Evolutionary conservation across 805 yeast species (phyloP).

Genomic region (Saccharomycopsis sp.): DNA sequence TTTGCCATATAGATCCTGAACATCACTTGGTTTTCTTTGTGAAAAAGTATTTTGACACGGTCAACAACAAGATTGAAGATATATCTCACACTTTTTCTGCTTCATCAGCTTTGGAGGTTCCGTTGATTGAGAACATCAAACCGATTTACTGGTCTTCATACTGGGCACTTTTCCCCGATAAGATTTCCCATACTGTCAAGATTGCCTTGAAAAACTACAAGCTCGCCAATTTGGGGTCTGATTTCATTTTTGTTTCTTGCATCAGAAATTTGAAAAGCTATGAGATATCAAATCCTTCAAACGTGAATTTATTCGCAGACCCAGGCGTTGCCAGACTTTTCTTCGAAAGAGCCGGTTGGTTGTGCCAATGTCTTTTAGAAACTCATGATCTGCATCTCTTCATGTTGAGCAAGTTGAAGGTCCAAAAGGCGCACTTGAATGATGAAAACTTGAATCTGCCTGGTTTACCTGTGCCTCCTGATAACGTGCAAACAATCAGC

Average conservation of each 20-base stretch:
- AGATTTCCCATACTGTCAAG: background rate
- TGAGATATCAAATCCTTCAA: no score
- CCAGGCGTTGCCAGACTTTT: no score
- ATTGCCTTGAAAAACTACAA: background rate
- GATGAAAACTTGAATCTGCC: background rate
- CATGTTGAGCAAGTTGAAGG: background rate
- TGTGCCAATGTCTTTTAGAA: no score
- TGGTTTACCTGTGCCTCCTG: no score
- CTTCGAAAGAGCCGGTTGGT: no score
- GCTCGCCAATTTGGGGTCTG: no score
- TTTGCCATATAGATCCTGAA: background rate
- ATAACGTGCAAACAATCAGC: no score
- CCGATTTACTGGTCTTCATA: constrained; percentile 8
- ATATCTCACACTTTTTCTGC: constrained; percentile 2
- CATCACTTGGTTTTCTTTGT: constrained; percentile 8
- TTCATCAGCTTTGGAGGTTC: constrained; percentile 2
- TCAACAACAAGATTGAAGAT: constrained; percentile 11
- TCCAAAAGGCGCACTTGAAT: background rate
- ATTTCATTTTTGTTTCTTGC: no score
- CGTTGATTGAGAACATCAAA: constrained; percentile 13
- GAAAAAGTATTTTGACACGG: constrained; percentile 4
- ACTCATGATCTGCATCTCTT: no score
- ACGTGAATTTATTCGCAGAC: no score
- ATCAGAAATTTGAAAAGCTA: no score
- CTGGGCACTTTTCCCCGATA: no score